Evolutionary conservation across 2,329 filamentous ascomycete species (phyloP), one percentile per base, ranked within the genome.

Genomic region (Hymenoscyphus albidus): DNA sequence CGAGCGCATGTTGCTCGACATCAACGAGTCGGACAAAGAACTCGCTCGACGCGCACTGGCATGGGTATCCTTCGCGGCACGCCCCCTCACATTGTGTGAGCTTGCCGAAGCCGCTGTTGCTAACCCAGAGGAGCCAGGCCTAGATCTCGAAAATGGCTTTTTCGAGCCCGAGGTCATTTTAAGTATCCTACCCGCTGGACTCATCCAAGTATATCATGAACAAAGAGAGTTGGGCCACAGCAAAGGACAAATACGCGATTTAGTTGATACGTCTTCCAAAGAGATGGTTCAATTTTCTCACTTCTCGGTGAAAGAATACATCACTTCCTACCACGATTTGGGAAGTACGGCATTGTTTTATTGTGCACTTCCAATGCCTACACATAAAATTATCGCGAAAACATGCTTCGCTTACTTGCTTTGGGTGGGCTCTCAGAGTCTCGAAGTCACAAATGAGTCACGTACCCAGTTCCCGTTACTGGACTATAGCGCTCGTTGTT

Each of bases 61-160:
- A 59, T 75, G 68, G 69, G 59, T 75, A 5, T 54, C 68, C 2
- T 70, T 62, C 39, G 58, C 70, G 10, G 58, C 35, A 1, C 38
- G 61, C n/a, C 63, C 57, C 7, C 31, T 59, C 63, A 16, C 54
- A 3, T 22, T 62, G 14, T 5, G 57, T 12, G 61, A 62, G 42
- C 14, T 62, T 7, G 32, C 61, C 13, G 61, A 62, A 42, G 61
- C 54, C 2, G 38, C 38, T 12, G n/a, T 58, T n/a, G 35, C 38
- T 18, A 12, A 18, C 13, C 32, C 56, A 7, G n/a, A 39, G 3
- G 32, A 58, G 5, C 56, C 56, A 13, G 35, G 56, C 39, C 35
- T 58, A 10, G 32, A n/a, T 38, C 2, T 14, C 31, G 56, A 39
- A 38, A 31, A 58, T 5, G 32, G 56, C 6, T 58, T 58, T 22